phyloP scores from a whole-genome alignment of 2,329 filamentous ascomycete species.

The Blastomyces emzantsi region DNA sequence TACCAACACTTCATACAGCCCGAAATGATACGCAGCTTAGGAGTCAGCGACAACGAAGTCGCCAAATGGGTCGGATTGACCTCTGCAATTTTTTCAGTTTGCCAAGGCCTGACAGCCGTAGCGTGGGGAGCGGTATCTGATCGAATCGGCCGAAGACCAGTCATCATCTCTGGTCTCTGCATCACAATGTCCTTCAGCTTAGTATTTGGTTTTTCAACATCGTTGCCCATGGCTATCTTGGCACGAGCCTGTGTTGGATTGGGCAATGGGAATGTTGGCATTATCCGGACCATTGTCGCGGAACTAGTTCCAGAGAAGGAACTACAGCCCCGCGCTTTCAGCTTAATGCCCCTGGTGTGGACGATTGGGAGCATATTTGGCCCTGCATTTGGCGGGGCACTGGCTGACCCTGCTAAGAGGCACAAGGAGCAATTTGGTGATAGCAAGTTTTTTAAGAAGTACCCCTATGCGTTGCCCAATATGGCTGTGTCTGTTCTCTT shows the following conservation, averaged over 20 bases:
- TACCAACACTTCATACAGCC: slow-evolving; percentile 41
- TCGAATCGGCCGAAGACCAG: slow-evolving; percentile 68
- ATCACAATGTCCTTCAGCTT: slow-evolving; percentile 76
- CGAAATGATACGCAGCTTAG: slow-evolving; percentile 76
- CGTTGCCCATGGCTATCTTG: slow-evolving; percentile 67
- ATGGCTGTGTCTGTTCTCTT: slow-evolving; percentile 69
- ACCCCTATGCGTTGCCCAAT: slow-evolving; percentile 80
- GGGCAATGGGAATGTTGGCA: slow-evolving; percentile 89
- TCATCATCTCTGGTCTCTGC: slow-evolving; percentile 63
- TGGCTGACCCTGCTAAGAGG: slow-evolving; percentile 70
- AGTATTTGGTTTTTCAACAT: slow-evolving; percentile 74
- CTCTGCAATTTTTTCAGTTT: slow-evolving; percentile 61
- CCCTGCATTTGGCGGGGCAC: slow-evolving; percentile 75
- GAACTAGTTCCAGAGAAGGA: slow-evolving; percentile 84
- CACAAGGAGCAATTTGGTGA: slow-evolving; percentile 62
- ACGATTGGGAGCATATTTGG: slow-evolving; percentile 81
- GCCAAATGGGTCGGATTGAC: slow-evolving; percentile 74
- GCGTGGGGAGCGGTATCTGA: slow-evolving; percentile 72
- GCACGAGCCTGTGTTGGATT: slow-evolving; percentile 71
- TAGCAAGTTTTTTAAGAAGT: slow-evolving; percentile 59
- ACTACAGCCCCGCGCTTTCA: slow-evolving; percentile 81
- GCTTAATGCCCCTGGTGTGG: slow-evolving; percentile 87
- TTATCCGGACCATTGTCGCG: slow-evolving; percentile 83
- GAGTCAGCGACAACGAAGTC: slow-evolving; percentile 56
- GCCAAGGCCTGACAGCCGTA: slow-evolving; percentile 63